Conservation (phyloP, 768 basidiomycete species). For the Suillus sp. region DNA sequence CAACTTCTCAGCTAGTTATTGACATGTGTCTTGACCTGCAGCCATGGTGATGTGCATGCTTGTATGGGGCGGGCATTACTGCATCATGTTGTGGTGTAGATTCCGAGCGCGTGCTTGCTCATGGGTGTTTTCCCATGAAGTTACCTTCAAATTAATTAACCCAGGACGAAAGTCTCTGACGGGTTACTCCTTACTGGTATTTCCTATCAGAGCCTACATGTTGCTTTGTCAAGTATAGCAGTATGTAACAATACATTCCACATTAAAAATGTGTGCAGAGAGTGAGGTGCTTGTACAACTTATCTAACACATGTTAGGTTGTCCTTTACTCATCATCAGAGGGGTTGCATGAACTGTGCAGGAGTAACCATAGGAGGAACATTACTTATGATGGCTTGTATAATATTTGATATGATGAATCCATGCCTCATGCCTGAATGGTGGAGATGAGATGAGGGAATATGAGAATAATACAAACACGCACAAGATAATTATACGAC, state of each 20-base stretch:
- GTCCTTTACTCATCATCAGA: not conserved
- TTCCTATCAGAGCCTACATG: conserved; percentile 32
- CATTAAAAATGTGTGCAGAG: not conserved
- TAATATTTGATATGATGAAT: not conserved
- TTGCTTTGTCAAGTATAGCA: conserved; percentile 34
- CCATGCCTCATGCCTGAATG: conserved; percentile 27
- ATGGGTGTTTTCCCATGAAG: conserved; percentile 11
- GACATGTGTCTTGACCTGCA: conserved; percentile 6
- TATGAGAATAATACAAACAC: conserved; percentile 13
- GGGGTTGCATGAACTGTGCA: not conserved
- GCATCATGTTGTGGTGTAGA: not conserved
- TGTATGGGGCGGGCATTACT: not conserved
- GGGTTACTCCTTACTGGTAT: conserved; percentile 6
- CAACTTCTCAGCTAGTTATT: not conserved
- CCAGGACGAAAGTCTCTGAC: conserved; percentile 38
- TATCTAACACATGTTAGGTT: no score
- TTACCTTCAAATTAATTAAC: conserved; percentile 39
- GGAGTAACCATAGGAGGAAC: no score
- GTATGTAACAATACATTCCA: conserved; percentile 27
- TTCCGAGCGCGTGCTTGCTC: not conserved
- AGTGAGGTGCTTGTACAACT: not conserved
- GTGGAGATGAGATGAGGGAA: not conserved
- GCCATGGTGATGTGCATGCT: conserved; percentile 3
- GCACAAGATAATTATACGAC: conserved; percentile 80
- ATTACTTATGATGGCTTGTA: not conserved